Conservation (phyloP, 2,329 filamentous ascomycete species). For the Talaromyces rugulosus region DNA sequence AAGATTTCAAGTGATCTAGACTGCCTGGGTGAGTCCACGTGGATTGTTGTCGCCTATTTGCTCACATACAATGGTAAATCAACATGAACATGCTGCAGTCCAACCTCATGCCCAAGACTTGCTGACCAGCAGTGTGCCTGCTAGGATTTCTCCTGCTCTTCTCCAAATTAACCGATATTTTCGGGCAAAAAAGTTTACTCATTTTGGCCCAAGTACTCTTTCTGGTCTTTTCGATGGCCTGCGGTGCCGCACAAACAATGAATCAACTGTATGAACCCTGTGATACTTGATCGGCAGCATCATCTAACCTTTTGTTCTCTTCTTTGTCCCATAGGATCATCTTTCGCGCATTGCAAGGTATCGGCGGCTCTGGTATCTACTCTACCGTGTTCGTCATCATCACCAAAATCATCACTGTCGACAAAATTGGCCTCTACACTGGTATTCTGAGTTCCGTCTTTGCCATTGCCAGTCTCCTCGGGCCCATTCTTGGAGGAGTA, state of each 20-base stretch:
- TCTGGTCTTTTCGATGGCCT: constrained; percentile 3
- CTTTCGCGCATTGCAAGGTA: constrained; percentile 6
- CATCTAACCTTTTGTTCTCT: background rate
- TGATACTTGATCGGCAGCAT: background rate
- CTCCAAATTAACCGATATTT: constrained; percentile 9
- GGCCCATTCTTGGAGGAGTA: constrained; percentile 19
- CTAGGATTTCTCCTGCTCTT: constrained; percentile 4
- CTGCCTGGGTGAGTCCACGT: background rate
- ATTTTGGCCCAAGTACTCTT: constrained; percentile 1
- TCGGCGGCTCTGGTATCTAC: constrained; percentile 5
- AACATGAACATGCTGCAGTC: background rate
- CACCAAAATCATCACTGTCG: background rate
- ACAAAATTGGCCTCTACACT: background rate
- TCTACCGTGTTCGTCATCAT: background rate
- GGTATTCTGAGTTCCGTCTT: background rate
- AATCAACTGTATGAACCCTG: constrained; percentile 4
- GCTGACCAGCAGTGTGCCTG: background rate
- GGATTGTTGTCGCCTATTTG: background rate
- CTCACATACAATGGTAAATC: constrained; percentile 1
- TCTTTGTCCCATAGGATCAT: background rate
- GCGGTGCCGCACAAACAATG: constrained; percentile 10
- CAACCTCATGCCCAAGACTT: background rate
- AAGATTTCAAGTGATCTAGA: background rate
- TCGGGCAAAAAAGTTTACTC: constrained; percentile 3
- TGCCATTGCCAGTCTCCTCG: constrained; percentile 7